Conservation (phyloP, 2,329 filamentous ascomycete genomes). For the Septoria petroselini region DNA sequence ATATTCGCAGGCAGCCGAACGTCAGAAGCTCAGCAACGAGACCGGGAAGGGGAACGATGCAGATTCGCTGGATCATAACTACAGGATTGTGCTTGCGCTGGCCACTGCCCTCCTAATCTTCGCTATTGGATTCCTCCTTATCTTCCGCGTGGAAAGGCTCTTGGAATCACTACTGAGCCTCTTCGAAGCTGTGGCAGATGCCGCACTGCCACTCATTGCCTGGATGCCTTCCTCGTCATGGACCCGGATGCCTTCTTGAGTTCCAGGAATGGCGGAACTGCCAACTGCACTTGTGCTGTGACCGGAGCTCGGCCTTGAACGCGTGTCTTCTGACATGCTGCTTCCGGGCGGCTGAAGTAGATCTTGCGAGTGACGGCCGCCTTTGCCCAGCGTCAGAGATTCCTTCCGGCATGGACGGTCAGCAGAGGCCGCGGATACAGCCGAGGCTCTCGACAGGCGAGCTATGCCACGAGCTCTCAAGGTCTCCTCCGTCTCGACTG, state of each 20-base stretch:
- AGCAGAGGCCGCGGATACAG: slow-evolving; percentile 11
- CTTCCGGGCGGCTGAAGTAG: slow-evolving; percentile 25
- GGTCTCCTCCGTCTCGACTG: slow-evolving; percentile 30
- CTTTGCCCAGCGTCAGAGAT: slow-evolving; percentile 14
- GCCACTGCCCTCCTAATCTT: slow-evolving; percentile 29
- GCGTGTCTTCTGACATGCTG: slow-evolving; percentile 22
- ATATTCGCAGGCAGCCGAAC: no score
- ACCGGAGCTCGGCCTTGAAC: background rate
- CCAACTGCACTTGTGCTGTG: background rate
- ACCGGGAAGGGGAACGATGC: no score
- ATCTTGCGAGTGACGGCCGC: slow-evolving; percentile 10
- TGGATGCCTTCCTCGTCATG: slow-evolving; percentile 23
- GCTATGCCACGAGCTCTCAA: slow-evolving; percentile 33
- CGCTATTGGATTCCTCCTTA: slow-evolving; percentile 19
- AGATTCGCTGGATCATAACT: slow-evolving; percentile 4
- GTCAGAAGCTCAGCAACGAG: no score
- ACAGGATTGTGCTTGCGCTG: slow-evolving; percentile 28
- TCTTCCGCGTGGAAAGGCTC: slow-evolving; percentile 15
- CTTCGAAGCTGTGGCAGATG: slow-evolving; percentile 15
- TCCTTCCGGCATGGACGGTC: slow-evolving; percentile 9
- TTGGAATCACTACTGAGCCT: slow-evolving; percentile 11
- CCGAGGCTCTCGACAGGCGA: slow-evolving; percentile 26
- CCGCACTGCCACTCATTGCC: slow-evolving; percentile 26
- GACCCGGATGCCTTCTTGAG: background rate
- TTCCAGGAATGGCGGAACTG: background rate